Evolutionary conservation across 371 early-diverging fungal species (phyloP).

Genomic region (Mucor mucedo): DNA sequence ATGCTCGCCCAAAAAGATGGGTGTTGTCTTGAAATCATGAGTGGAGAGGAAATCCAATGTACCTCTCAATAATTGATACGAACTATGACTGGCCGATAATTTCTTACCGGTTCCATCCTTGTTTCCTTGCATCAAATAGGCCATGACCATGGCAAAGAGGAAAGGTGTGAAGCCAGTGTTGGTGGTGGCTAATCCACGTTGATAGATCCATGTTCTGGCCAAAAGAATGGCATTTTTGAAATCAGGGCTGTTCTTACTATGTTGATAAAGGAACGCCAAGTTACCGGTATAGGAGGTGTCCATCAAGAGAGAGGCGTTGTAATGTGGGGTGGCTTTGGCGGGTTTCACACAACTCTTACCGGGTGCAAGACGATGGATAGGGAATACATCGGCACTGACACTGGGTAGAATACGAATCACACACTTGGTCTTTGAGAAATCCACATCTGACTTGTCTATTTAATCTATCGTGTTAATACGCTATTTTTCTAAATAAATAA

Average conservation of each 20-base stretch:
- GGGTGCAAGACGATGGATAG: slow-evolving; percentile 78
- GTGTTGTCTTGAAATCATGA: slow-evolving; percentile 75
- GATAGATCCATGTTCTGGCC: slow-evolving; percentile 84
- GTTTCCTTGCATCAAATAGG: slow-evolving; percentile 78
- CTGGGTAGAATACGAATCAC: slow-evolving; percentile 84
- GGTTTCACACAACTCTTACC: slow-evolving; percentile 83
- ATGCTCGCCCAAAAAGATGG: slow-evolving; percentile 71
- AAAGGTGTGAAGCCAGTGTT: slow-evolving; percentile 72
- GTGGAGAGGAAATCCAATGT: slow-evolving; percentile 82
- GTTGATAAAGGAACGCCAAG: slow-evolving; percentile 80
- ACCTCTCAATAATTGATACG: slow-evolving; percentile 86
- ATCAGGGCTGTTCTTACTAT: slow-evolving; percentile 69
- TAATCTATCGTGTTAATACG: not conserved
- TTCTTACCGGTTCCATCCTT: slow-evolving; percentile 62
- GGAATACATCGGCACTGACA: slow-evolving; percentile 66
- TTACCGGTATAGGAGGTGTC: slow-evolving; percentile 79
- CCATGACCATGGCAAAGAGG: slow-evolving; percentile 84
- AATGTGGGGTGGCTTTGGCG: slow-evolving; percentile 81
- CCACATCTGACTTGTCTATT: slow-evolving; percentile 60
- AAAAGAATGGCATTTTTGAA: slow-evolving; percentile 83
- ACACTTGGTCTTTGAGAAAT: slow-evolving; percentile 64
- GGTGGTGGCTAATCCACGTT: slow-evolving; percentile 63
- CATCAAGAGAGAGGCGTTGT: slow-evolving; percentile 83
- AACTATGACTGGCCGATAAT: slow-evolving; percentile 74
- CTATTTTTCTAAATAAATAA: not conserved